phyloP scores from a whole-genome alignment of 2,329 filamentous ascomycete genomes.

The Venturia asperata region DNA sequence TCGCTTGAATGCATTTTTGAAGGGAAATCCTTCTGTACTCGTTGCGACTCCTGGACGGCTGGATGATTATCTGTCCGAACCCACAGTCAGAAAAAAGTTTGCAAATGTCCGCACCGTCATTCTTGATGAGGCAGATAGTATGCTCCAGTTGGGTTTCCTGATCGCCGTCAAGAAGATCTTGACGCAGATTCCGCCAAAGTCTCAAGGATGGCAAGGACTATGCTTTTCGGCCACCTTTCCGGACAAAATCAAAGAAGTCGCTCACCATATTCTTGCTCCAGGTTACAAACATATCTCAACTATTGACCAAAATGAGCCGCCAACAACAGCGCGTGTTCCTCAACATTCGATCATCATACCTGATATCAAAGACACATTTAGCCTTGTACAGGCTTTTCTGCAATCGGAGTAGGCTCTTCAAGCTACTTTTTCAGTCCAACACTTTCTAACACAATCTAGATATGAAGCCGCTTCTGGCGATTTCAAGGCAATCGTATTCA shows the following conservation, averaged over 20 bases:
- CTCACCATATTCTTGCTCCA: constrained; percentile 53
- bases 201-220: constrained; percentile 75
- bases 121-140: constrained; percentile 92
- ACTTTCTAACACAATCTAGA: not conserved
- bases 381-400: constrained; percentile 48
- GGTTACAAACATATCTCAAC: constrained; percentile 85
- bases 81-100: constrained; percentile 67
- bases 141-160: constrained; percentile 98
- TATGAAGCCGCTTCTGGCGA: constrained; percentile 50
- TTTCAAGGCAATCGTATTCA: constrained; percentile 60
- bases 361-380: constrained; percentile 39
- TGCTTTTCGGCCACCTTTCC: constrained; percentile 99
- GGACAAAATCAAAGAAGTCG: constrained; percentile 67
- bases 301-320: constrained; percentile 72
- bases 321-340: constrained; percentile 81
- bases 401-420: constrained; percentile 45
- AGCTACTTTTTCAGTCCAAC: not conserved
- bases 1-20: constrained; percentile 60
- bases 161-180: constrained; percentile 91
- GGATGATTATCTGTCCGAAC: constrained; percentile 87
- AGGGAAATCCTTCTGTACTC: constrained; percentile 67
- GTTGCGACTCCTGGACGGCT: constrained; percentile 93
- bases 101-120: constrained; percentile 69
- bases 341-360: constrained; percentile 71
- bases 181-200: constrained; percentile 57